phyloP scores from a whole-genome alignment of 192 early-diverging fungal species.

The Gigaspora rosea region DNA sequence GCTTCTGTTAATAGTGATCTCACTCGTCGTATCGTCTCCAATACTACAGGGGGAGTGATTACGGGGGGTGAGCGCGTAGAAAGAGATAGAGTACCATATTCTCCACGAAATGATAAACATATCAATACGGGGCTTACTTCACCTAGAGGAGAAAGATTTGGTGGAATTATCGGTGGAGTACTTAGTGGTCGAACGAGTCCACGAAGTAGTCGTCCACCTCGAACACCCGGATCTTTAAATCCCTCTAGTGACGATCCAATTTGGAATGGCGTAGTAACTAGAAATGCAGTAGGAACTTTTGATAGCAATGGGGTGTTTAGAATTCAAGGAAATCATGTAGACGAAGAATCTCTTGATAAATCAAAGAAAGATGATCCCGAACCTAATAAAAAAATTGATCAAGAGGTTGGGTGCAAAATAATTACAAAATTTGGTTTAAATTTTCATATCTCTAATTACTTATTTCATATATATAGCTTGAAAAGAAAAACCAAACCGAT shows the following conservation, averaged over 20 bases:
- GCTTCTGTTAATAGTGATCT: slow-evolving; percentile 52
- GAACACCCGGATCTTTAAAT: slow-evolving; percentile 22
- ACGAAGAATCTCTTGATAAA: slow-evolving; percentile 40
- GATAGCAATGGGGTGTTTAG: slow-evolving; percentile 70
- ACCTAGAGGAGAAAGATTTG: slow-evolving; percentile 28
- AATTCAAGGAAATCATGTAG: slow-evolving; percentile 49
- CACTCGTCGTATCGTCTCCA: slow-evolving; percentile 48
- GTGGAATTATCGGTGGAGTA: slow-evolving; percentile 29
- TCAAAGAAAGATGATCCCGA: slow-evolving; percentile 14
- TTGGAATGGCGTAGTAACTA: slow-evolving; percentile 52
- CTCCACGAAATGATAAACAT: slow-evolving; percentile 19
- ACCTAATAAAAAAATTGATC: slow-evolving; percentile 18
- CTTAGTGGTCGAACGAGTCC: slow-evolving; percentile 17
- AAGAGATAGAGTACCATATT: slow-evolving; percentile 21
- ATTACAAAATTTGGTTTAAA: slow-evolving; percentile 1
- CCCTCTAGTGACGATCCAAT: slow-evolving; percentile 44
- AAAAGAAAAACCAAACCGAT: slow-evolving; percentile 22
- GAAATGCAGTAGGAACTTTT: slow-evolving; percentile 66
- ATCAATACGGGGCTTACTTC: slow-evolving; percentile 24
- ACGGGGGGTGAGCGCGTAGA: slow-evolving; percentile 27
- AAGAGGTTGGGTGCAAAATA: slow-evolving; percentile 8
- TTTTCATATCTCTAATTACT: background rate
- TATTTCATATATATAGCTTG: slow-evolving; percentile 18
- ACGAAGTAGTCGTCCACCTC: slow-evolving; percentile 15
- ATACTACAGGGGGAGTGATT: background rate